Base-by-base conservation (phyloP, 164 flowering plant genomes). In the Kalanchoe fedtschenkoi region DNA sequence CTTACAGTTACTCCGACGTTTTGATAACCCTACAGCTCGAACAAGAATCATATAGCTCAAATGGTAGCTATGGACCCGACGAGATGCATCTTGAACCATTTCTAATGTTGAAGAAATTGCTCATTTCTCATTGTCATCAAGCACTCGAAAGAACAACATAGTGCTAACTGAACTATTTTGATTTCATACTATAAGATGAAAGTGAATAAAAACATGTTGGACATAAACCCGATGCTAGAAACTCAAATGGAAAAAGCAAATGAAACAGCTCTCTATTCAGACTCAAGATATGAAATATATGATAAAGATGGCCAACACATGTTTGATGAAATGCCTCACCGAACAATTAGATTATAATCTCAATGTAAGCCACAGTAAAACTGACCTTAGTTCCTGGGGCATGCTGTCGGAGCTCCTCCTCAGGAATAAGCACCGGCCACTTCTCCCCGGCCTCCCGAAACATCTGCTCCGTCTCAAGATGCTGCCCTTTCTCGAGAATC, bases 341-440 rank as follows among this genome's bases (percentile, higher is more conserved):
- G 22, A 60, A 10, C 15, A 38, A 34, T 53, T n/a, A 39, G 33
- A 21, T 61, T 15, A 58, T 62, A 42, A 2, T 17, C 24, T 13
- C 1, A 11, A 35, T 19, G 0, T 6, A 58, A 6, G 29, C 34
- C 33, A 21, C 11, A 57, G 22, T 24, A 0, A 19, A 29, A 62
- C 15, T 14, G 39, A 90, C 97, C 96, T 86, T 92, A 61, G 82
- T 84, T 6, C 91, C 91, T 22, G 87, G 84, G 6, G 70, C 70
- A 4, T 59, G 70, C 30, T 72, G 78, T 24, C 41, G 72, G 55
- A 92, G 74, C 83, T 92, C 98, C 42, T 81, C 87, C 17, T 72
- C 88, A 1, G 98, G 96, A 61, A 92, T 89, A 29, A 82, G 19
- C 34, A 90, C 90, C 24, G 98, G 98, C 98, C 97, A 92, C 17